phyloP scores from a whole-genome alignment of 495 filamentous ascomycete genomes.

The Penicillium maclennaniae region DNA sequence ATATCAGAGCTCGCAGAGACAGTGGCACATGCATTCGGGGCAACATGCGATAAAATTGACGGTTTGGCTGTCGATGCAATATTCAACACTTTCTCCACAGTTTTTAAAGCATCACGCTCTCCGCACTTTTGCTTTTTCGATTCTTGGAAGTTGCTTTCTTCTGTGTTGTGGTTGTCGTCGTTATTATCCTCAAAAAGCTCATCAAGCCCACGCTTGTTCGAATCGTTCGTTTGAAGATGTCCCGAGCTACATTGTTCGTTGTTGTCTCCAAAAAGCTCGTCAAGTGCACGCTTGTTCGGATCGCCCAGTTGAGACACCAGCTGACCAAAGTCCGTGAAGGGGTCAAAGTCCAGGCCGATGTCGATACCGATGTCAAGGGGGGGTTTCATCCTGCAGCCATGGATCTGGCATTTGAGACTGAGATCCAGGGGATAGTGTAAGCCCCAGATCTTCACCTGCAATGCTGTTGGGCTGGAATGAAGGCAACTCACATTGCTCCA shows the following conservation, averaged over 20 bases:
- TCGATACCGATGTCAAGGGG: background rate
- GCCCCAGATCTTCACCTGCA: slow-evolving; percentile 10
- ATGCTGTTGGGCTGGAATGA: background rate
- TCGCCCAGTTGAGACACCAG: background rate
- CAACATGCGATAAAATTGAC: background rate
- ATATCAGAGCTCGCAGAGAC: background rate
- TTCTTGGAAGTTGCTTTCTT: background rate
- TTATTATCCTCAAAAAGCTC: slow-evolving; percentile 1
- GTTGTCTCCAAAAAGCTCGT: background rate
- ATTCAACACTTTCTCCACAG: background rate
- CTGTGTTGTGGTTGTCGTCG: background rate
- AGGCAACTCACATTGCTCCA: slow-evolving; percentile 11
- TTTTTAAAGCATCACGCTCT: background rate
- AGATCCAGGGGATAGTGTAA: slow-evolving; percentile 15
- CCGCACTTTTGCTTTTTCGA: background rate
- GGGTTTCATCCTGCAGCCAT: background rate
- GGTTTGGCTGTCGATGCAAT: background rate
- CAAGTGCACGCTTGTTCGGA: background rate
- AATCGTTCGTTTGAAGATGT: background rate
- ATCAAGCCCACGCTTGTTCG: slow-evolving; percentile 3
- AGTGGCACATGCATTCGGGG: background rate
- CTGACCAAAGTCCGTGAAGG: slow-evolving; percentile 3
- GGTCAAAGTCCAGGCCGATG: slow-evolving; percentile 2
- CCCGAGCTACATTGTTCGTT: background rate
- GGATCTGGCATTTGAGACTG: slow-evolving; percentile 5